These are phyloP conservation scores for Cercophora scortea DNA, from an alignment of 495 filamentous ascomycete species.

Conservation along the genomic window DNA sequence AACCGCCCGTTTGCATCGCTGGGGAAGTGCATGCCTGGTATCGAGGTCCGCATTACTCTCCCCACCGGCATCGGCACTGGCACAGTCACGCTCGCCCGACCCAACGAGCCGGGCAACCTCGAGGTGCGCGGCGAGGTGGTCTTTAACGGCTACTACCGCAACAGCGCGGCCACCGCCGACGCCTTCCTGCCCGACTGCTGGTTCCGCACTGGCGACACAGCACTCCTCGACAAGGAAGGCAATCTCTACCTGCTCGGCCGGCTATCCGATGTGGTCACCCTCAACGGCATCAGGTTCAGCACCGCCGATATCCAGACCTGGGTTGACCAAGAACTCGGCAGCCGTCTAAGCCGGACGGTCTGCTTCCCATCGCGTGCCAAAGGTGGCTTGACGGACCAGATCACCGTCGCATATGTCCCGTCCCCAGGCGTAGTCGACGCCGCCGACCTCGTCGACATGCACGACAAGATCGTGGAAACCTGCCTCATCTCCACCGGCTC, in stretches of 20 bases:
- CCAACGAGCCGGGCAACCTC: conserved; percentile 6
- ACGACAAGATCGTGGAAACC: neutral
- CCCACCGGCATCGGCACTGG: conserved; percentile 9
- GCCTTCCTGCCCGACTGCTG: conserved; percentile 53
- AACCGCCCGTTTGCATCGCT: conserved; percentile 25
- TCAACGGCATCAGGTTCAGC: conserved; percentile 45
- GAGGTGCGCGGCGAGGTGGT: conserved; percentile 31
- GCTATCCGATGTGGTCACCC: conserved; percentile 33
- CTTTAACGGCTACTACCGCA: conserved; percentile 53
- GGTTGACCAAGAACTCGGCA: conserved; percentile 33
- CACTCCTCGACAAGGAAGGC: conserved; percentile 38
- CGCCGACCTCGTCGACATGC: conserved; percentile 6
- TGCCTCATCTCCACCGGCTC: neutral
- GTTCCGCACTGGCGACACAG: conserved; percentile 59
- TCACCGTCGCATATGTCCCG: conserved; percentile 31
- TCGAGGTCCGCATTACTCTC: conserved; percentile 28
- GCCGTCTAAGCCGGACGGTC: conserved; percentile 14
- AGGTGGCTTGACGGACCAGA: conserved; percentile 22
- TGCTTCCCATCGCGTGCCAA: conserved; percentile 22
- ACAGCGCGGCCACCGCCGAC: conserved; percentile 42
- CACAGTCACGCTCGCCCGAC: conserved; percentile 7
- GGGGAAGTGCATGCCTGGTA: conserved; percentile 29
- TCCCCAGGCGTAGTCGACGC: neutral
- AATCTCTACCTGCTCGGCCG: conserved; percentile 45
- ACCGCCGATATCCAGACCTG: conserved; percentile 34